Evolutionary conservation across 2,329 filamentous ascomycete species (phyloP).

Genomic region (Ascochyta lentis): DNA sequence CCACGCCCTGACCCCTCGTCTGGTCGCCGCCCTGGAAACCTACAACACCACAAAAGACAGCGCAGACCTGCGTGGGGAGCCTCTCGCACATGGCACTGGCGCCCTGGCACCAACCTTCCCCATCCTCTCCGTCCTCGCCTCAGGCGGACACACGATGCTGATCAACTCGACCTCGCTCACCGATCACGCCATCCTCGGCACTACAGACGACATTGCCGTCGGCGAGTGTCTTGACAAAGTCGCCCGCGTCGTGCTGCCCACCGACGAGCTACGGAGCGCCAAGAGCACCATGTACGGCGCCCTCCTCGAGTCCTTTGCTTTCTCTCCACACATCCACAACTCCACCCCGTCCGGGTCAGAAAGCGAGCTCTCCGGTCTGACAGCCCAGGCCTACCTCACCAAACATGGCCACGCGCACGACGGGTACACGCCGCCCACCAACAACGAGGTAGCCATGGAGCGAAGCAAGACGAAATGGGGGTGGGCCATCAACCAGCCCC

Average conservation of each 20-base stretch:
- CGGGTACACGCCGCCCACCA: constrained; percentile 64
- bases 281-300: constrained; percentile 80
- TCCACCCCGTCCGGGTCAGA: background rate
- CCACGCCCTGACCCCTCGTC: constrained; percentile 85
- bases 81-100: constrained; percentile 6
- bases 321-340: background rate
- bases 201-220: constrained; percentile 80
- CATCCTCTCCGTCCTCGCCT: constrained; percentile 87
- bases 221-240: constrained; percentile 91
- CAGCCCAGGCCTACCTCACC: constrained; percentile 32
- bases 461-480: constrained; percentile 58
- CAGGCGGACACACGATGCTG: constrained; percentile 89
- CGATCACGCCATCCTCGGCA: constrained; percentile 75
- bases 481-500: constrained; percentile 75
- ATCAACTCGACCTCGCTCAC: constrained; percentile 73
- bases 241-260: constrained; percentile 76
- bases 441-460: constrained; percentile 65
- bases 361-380: constrained; percentile 1
- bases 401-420: constrained; percentile 41
- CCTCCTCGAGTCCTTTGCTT: constrained; percentile 83
- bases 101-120: constrained; percentile 69
- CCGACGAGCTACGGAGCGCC: constrained; percentile 59
- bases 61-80: background rate
- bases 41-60: background rate
- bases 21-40: constrained; percentile 68